These are phyloP conservation scores for Carallia brachiata DNA, from an alignment of 345 rosid species.

Conservation along the genomic window DNA sequence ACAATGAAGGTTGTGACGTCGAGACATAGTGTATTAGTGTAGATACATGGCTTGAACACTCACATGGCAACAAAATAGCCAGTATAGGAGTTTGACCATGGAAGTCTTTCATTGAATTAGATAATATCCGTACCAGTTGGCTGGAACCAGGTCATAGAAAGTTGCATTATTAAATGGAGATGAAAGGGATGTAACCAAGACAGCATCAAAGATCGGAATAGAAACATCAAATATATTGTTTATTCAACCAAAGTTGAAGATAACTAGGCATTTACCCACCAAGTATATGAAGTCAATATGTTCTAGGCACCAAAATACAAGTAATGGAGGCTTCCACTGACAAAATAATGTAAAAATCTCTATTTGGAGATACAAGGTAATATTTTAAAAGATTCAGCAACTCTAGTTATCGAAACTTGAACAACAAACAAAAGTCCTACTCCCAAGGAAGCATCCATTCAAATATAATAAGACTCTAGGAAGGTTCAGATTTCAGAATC, in stretches of 20 bases:
- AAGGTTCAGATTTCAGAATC: constrained; percentile 58
- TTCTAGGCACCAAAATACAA: constrained; percentile 41
- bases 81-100: constrained; percentile 42
- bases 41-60: constrained; percentile 16
- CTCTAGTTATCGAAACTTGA: constrained; percentile 68
- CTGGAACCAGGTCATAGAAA: constrained; percentile 25
- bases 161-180: constrained; percentile 12
- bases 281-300: constrained; percentile 55
- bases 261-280: constrained; percentile 29
- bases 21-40: constrained; percentile 39
- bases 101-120: constrained; percentile 2
- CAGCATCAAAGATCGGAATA: constrained; percentile 58
- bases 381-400: constrained; percentile 29
- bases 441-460: constrained; percentile 48
- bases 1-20: constrained; percentile 31
- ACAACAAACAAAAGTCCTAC: constrained; percentile 40
- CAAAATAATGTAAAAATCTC: constrained; percentile 28
- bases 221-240: constrained; percentile 57
- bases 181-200: constrained; percentile 22
- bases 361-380: constrained; percentile 19
- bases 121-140: constrained; percentile 3
- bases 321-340: constrained; percentile 61
- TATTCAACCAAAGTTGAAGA: constrained; percentile 27
- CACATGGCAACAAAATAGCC: constrained; percentile 40
- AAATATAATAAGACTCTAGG: constrained; percentile 37